A percentile compares a stretch with the other conserved stretches of the same genome.
Evolutionary conservation across 129 eudicot genomes (phyloP).

Genomic region (Erigeron canadensis): DNA sequence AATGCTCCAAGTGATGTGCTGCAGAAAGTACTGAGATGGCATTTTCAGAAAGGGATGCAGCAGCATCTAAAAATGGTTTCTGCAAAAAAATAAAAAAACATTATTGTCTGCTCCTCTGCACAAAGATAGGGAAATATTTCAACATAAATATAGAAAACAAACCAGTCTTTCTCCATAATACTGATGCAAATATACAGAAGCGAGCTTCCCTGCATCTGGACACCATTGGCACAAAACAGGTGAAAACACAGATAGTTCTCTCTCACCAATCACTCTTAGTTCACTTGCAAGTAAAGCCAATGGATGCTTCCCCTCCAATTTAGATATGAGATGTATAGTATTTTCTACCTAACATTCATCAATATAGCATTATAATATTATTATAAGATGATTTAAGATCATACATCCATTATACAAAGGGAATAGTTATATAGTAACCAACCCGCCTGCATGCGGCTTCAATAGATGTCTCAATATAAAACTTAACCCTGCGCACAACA

Average conservation of each 20-base stretch:
- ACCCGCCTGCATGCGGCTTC: conserved; percentile 79
- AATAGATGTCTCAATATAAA: conserved; percentile 58
- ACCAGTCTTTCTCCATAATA: conserved; percentile 87
- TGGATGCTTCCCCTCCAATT: conserved; percentile 51
- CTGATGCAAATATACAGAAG: conserved; percentile 57
- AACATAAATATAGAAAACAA: conserved; percentile 22
- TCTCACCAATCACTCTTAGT: conserved; percentile 55
- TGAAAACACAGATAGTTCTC: conserved; percentile 51
- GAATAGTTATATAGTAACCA: conserved; percentile 27
- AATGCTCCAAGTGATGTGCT: conserved; percentile 65
- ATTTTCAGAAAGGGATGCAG: conserved; percentile 66
- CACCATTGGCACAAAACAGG: conserved; percentile 66
- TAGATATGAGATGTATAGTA: conserved; percentile 45
- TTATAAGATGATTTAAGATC: background rate
- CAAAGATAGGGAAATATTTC: background rate
- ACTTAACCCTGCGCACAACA: conserved; percentile 43
- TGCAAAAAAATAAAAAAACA: conserved; percentile 28
- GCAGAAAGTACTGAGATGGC: conserved; percentile 76
- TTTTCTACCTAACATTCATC: conserved; percentile 46
- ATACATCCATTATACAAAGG: background rate
- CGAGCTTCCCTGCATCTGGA: conserved; percentile 68
- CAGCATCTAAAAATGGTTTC: conserved; percentile 65
- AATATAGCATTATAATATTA: conserved; percentile 17
- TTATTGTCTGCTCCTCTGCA: conserved; percentile 10
- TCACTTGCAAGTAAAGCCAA: conserved; percentile 78